These are phyloP conservation scores for Fusarium torulosum DNA, from an alignment of 2,329 filamentous ascomycete genomes.

Conservation along the genomic window DNA sequence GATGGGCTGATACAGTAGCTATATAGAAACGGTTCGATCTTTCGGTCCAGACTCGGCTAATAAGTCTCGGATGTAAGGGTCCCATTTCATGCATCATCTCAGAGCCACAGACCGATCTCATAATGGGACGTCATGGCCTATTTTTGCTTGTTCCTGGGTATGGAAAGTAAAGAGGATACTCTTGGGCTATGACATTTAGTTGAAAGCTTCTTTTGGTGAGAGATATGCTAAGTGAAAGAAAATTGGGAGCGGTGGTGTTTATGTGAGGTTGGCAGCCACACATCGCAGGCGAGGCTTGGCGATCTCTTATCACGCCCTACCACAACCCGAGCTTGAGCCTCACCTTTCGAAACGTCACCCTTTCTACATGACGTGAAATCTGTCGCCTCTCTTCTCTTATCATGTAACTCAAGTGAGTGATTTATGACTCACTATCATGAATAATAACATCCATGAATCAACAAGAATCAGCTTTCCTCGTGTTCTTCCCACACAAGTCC, in stretches of 20 bases:
- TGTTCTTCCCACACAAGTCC: not conserved
- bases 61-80: constrained; percentile 44
- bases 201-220: accelerated
- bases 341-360: not conserved
- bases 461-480: not conserved
- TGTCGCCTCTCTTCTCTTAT: not conserved
- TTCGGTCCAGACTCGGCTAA: constrained; percentile 48
- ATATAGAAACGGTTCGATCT: constrained; percentile 32
- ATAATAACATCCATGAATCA: not conserved
- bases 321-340: constrained; percentile 24
- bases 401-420: not conserved
- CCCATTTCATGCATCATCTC: constrained; percentile 16
- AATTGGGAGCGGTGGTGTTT: not conserved
- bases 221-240: too few species aligned
- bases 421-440: constrained; percentile 5
- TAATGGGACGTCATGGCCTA: constrained; percentile 2
- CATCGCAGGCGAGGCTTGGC: constrained; percentile 17
- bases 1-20: constrained; percentile 12
- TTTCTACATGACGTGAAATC: not conserved
- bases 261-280: not conserved
- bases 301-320: constrained; percentile 21
- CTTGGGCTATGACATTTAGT: too few species aligned
- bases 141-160: not conserved
- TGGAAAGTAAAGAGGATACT: not conserved
- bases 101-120: constrained; percentile 7